phyloP scores from a whole-genome alignment of 176 grass and related monocot species.

The Leersia perrieri region DNA sequence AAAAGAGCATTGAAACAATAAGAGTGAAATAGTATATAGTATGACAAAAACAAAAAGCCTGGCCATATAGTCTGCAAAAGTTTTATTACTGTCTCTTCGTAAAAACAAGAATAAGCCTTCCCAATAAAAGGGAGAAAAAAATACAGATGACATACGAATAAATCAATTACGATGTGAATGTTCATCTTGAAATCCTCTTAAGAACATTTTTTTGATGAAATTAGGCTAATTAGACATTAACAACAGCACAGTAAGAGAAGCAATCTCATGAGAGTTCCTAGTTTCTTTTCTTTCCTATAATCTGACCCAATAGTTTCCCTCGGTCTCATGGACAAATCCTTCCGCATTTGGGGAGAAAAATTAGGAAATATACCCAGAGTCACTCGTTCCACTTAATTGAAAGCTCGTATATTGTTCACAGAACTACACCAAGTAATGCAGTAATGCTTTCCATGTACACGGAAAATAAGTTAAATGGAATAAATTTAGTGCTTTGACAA shows the following conservation, averaged over 20 bases:
- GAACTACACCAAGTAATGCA: neutral
- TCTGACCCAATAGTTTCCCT: conserved; percentile 16
- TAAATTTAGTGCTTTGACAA: neutral
- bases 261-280: conserved; percentile 15
- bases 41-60: too few relatives aligned
- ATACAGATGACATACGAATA: neutral
- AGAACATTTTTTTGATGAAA: too few relatives aligned
- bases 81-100: neutral
- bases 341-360: conserved; percentile 30
- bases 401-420: neutral
- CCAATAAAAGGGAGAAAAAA: neutral
- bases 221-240: conserved; percentile 31
- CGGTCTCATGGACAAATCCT: conserved; percentile 34
- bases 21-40: neutral
- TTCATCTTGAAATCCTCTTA: neutral
- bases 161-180: neutral
- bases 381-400: neutral
- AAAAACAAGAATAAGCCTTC: neutral
- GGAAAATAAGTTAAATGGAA: neutral
- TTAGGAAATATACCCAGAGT: conserved; percentile 13
- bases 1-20: too few relatives aligned
- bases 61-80: too few relatives aligned
- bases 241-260: conserved; percentile 5
- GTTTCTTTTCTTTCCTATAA: conserved; percentile 19
- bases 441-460: neutral